Conservation (phyloP, 129 eudicot species). For the Saussurea involucrata region DNA sequence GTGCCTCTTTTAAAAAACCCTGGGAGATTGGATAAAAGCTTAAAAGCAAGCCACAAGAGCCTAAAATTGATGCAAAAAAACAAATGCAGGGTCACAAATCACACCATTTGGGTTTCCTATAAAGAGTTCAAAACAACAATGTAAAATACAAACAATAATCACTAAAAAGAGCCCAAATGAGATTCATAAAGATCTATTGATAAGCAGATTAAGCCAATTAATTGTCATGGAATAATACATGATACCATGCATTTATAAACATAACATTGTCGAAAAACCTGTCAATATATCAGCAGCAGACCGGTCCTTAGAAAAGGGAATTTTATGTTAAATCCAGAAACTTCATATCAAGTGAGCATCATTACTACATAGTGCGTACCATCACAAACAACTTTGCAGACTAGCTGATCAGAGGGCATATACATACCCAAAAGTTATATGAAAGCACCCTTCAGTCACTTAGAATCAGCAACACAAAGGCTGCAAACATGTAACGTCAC, state of each 20-base stretch:
- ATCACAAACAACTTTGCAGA: too few species aligned
- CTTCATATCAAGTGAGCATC: neutral
- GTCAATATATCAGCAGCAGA: neutral
- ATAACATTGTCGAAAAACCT: neutral
- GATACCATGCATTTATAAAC: neutral
- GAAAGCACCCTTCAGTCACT: neutral
- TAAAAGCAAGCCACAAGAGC: neutral
- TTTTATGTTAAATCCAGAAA: neutral
- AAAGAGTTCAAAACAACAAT: neutral
- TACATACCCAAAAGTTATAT: too few species aligned
- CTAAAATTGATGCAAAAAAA: too few species aligned
- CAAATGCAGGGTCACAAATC: neutral
- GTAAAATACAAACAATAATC: neutral
- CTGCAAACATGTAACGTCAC: neutral
- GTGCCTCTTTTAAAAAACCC: neutral
- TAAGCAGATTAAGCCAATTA: neutral
- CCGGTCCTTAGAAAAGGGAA: too few species aligned
- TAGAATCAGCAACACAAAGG: neutral
- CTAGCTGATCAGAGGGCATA: too few species aligned
- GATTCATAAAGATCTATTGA: neutral
- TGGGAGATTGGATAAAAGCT: neutral
- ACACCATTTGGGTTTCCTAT: neutral
- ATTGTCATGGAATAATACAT: neutral
- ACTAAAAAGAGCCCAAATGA: neutral
- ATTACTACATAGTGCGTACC: too few species aligned